Percentiles rank a stretch among this genome's conserved stretches.
phyloP scores from a whole-genome alignment of 1,139 yeast genomes.

The Pichia sp. region DNA sequence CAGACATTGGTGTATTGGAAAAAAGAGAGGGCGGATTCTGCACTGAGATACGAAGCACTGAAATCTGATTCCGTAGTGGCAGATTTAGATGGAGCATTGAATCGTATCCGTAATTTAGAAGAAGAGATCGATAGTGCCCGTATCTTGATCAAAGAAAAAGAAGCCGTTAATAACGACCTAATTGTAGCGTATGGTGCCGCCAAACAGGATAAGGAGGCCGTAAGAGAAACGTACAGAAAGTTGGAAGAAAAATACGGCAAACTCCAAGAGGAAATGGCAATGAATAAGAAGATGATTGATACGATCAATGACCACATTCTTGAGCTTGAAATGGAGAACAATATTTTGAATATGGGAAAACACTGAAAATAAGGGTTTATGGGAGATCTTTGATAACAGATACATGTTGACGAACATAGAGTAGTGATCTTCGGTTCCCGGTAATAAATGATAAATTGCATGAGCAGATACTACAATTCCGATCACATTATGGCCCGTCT shows the following conservation, averaged over 20 bases:
- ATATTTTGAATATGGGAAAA: slow-evolving; percentile 36
- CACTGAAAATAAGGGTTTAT: neutral
- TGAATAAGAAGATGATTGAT: slow-evolving; percentile 51
- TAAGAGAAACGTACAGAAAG: slow-evolving; percentile 21
- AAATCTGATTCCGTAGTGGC: slow-evolving; percentile 1
- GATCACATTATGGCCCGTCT: too few species aligned
- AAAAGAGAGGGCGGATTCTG: neutral
- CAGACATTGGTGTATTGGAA: neutral
- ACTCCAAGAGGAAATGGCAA: slow-evolving; percentile 39
- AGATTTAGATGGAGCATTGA: slow-evolving; percentile 12
- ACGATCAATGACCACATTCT: slow-evolving; percentile 64
- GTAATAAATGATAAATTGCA: too few species aligned
- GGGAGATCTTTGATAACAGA: too few species aligned
- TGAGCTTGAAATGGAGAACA: slow-evolving; percentile 62
- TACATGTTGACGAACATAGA: too few species aligned
- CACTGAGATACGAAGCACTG: slow-evolving; percentile 2
- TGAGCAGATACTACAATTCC: too few species aligned
- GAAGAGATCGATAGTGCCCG: slow-evolving; percentile 8
- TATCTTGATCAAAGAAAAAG: slow-evolving; percentile 11
- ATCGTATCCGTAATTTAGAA: slow-evolving; percentile 2
- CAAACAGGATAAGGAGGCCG: slow-evolving; percentile 14
- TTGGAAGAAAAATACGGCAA: slow-evolving; percentile 29
- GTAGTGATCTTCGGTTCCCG: too few species aligned
- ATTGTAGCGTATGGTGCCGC: slow-evolving; percentile 13
- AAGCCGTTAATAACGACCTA: slow-evolving; percentile 10